Conservation (phyloP, 495 filamentous ascomycete species). For the Neurospora sp. region DNA sequence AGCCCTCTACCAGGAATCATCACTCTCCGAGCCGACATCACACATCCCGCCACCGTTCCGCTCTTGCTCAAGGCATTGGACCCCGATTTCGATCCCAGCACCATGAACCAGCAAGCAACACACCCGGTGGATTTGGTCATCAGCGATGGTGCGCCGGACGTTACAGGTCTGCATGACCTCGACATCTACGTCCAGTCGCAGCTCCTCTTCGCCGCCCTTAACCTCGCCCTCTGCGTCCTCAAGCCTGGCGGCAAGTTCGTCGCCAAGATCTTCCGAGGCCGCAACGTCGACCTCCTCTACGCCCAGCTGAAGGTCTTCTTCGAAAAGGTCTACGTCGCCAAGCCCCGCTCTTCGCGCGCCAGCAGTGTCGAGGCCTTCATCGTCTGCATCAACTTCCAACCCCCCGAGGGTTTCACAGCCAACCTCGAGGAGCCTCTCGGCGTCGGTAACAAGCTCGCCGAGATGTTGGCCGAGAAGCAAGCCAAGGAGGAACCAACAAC, state of each 20-base stretch:
- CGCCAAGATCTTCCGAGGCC: slow-evolving; percentile 91
- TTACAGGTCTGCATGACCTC: slow-evolving; percentile 91
- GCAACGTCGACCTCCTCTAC: slow-evolving; percentile 86
- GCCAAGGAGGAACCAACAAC: neutral
- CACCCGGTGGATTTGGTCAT: slow-evolving; percentile 86
- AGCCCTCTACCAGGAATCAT: slow-evolving; percentile 84
- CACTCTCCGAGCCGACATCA: slow-evolving; percentile 89
- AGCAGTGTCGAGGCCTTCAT: slow-evolving; percentile 96
- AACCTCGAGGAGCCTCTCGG: slow-evolving; percentile 59
- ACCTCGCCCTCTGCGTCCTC: slow-evolving; percentile 83
- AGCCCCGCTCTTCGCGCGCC: slow-evolving; percentile 82
- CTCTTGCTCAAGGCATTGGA: slow-evolving; percentile 78
- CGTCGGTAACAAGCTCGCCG: slow-evolving; percentile 40
- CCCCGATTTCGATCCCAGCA: slow-evolving; percentile 53
- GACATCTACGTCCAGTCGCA: slow-evolving; percentile 97
- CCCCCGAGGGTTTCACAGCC: slow-evolving; percentile 50
- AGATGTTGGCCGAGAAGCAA: slow-evolving; percentile 24
- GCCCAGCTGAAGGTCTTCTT: slow-evolving; percentile 89
- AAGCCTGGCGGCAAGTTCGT: slow-evolving; percentile 92
- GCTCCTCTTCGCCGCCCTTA: slow-evolving; percentile 85
- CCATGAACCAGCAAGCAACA: slow-evolving; percentile 36
- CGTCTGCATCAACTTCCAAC: slow-evolving; percentile 79
- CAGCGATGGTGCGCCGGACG: slow-evolving; percentile 91
- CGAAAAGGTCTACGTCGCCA: slow-evolving; percentile 76
- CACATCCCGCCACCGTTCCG: slow-evolving; percentile 88